Conservation (phyloP, 192 early-diverging fungal genomes). For the Coemansia sp. region DNA sequence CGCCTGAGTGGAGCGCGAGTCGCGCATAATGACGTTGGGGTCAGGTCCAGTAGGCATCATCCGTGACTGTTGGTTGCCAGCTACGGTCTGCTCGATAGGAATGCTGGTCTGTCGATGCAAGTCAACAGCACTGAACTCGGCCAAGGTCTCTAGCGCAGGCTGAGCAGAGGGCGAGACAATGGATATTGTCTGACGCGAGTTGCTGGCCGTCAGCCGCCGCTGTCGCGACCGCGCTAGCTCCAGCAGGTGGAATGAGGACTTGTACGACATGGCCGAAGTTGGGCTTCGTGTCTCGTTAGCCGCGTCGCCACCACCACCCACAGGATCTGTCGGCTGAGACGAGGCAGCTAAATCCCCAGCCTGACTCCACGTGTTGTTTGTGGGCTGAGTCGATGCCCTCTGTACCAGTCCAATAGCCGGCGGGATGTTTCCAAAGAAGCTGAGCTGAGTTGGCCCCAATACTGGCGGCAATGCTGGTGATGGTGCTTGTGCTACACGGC, state of each 20-base stretch:
- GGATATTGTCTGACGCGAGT: conserved; percentile 34
- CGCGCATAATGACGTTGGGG: conserved; percentile 56
- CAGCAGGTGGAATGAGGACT: conserved; percentile 53
- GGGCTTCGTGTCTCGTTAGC: conserved; percentile 23
- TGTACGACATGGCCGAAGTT: conserved; percentile 45
- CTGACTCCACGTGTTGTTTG: neutral
- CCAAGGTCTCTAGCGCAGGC: neutral
- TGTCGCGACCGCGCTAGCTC: conserved; percentile 49
- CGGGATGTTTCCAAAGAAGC: conserved; percentile 26
- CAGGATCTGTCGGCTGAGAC: neutral
- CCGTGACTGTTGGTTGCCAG: conserved; percentile 27
- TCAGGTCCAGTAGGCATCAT: conserved; percentile 53
- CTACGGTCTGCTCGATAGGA: conserved; percentile 26
- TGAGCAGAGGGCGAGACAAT: conserved; percentile 1
- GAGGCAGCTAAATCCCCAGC: neutral
- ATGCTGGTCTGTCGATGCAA: conserved; percentile 43
- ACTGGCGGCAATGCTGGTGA: conserved; percentile 2
- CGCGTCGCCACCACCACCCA: neutral
- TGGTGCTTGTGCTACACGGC: neutral
- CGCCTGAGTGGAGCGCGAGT: conserved; percentile 54
- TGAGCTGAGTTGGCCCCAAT: conserved; percentile 1
- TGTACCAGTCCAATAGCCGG: neutral
- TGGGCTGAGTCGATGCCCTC: conserved; percentile 18
- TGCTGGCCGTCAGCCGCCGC: conserved; percentile 47
- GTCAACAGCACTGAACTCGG: conserved; percentile 9